Base-by-base conservation (phyloP, 306 rosid genomes). In the Lagenaria siceraria region DNA sequence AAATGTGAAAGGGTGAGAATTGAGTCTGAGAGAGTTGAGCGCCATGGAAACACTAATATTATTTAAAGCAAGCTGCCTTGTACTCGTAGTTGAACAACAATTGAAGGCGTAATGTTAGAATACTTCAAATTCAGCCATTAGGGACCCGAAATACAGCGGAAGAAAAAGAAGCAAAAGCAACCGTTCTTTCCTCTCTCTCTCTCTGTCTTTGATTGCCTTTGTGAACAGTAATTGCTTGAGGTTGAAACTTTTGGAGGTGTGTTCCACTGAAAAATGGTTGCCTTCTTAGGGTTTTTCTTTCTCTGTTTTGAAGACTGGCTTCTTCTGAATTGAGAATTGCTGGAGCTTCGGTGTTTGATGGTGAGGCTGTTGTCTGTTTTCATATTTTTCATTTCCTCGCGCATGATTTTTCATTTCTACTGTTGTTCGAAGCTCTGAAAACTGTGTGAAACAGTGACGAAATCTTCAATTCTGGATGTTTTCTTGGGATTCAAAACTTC, bases 201-300 rank as follows among this genome's bases (percentile, higher is more conserved):
- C 2, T 46, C 53, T 49, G 8, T 72, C 61, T 15, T 29, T 29
- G 62, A 73, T 52, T 73, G 43, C 77, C 38, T 72, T 8, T 49
- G 61, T 18, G 9, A 71, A 71, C 38, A 71, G 29, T 51, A 72
- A 72, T 51, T 51, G 17, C 46, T 72, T 51, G 59, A 72, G 61
- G 61, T 72, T 29, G 62, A 73, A 49, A 73, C 77, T 48, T 25
- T 27, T 31, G 62, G 76, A 25, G 76, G 40, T 71, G 18, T 49
- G 15, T 73, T 73, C 48, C n/a, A 38, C 61, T 51, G 42, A 73
- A 18, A 46, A 73, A 51, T 73, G 46, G 5, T 19, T 52, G 29
- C 8, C 22, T 73, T 29, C 77, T 73, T 73, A 73, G 77, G 77
- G 77, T 73, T 73, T 73, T 52, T n/a, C 15, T 72, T 48, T 17